A percentile compares a stretch with the other conserved stretches of the same genome.
These are phyloP conservation scores for Fereydounia khargensis DNA, from an alignment of 1,284 basidiomycete species.

Conservation along the genomic window DNA sequence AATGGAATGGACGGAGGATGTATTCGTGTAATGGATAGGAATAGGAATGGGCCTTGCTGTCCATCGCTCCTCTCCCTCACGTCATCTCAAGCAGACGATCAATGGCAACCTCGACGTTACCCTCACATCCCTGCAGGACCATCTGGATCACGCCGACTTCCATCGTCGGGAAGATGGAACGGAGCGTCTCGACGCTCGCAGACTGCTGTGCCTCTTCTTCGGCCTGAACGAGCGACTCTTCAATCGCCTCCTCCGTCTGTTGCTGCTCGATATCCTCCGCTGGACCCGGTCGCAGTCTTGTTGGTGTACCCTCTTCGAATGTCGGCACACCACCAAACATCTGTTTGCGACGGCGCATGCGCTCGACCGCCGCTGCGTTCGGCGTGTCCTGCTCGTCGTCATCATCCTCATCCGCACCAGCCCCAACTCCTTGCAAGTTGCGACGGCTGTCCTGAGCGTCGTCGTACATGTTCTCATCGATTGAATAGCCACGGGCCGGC, in stretches of 20 bases:
- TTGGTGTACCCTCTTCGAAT: too few species aligned
- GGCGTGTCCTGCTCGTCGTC: slow-evolving; percentile 6
- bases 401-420: not conserved
- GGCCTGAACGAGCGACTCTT: slow-evolving; percentile 16
- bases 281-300: not conserved
- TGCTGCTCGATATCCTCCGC: not conserved
- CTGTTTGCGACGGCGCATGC: slow-evolving; percentile 13
- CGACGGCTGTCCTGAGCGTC: slow-evolving; percentile 23
- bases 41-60: too few species aligned
- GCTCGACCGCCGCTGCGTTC: slow-evolving; percentile 17
- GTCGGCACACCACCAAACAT: too few species aligned
- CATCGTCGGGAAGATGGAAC: slow-evolving; percentile 45
- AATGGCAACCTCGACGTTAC: slow-evolving; percentile 46
- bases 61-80: not conserved
- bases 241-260: slow-evolving; percentile 26
- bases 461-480: slow-evolving; percentile 30
- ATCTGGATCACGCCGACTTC: slow-evolving; percentile 41
- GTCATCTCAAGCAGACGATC: slow-evolving; percentile 48
- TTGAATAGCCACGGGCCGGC: slow-evolving; percentile 27
- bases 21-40: too few species aligned
- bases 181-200: slow-evolving; percentile 37
- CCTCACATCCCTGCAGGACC: slow-evolving; percentile 41
- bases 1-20: too few species aligned
- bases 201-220: slow-evolving; percentile 28
- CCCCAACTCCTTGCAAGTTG: slow-evolving; percentile 8